Percentiles rank a stretch among this genome's conserved stretches.
These are phyloP conservation scores for Secale cereale DNA, from an alignment of 176 grass and related monocot genomes.

Conservation along the genomic window DNA sequence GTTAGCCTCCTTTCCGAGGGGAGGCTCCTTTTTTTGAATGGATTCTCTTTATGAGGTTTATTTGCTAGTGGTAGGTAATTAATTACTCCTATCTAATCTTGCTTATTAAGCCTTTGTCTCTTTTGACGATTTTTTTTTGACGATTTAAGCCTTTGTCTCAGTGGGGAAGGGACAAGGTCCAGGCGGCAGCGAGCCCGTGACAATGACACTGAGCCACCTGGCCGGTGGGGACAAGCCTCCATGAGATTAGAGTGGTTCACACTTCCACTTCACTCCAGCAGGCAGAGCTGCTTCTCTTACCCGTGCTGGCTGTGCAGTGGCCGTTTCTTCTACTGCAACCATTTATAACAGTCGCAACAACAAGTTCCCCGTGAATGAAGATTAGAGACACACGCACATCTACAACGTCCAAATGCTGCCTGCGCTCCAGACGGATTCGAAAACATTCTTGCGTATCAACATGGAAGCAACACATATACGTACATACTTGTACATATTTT, in stretches of 20 bases:
- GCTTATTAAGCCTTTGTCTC: not conserved
- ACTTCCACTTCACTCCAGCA: constrained; percentile 2
- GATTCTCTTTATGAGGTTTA: not conserved
- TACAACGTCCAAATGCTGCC: too few species aligned
- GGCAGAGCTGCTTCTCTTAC: too few species aligned
- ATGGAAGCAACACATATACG: too few species aligned
- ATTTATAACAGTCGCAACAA: not conserved
- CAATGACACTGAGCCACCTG: constrained; percentile 10
- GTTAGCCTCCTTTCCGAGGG: not conserved
- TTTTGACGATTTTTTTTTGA: too few species aligned
- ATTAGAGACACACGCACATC: too few species aligned
- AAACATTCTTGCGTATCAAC: too few species aligned
- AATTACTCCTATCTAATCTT: constrained; percentile 11
- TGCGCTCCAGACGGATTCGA: too few species aligned
- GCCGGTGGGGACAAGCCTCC: not conserved
- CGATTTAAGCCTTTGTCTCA: not conserved
- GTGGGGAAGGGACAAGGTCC: not conserved
- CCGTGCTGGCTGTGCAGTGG: too few species aligned
- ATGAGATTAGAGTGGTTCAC: not conserved
- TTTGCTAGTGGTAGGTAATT: not conserved
- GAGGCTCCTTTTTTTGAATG: not conserved
- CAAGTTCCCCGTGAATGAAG: too few species aligned
- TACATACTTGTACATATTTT: too few species aligned
- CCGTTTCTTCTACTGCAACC: not conserved
- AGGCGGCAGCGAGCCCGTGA: constrained; percentile 5